Conservation (phyloP, 1,284 basidiomycete genomes). For the Amylostereum areolatum region DNA sequence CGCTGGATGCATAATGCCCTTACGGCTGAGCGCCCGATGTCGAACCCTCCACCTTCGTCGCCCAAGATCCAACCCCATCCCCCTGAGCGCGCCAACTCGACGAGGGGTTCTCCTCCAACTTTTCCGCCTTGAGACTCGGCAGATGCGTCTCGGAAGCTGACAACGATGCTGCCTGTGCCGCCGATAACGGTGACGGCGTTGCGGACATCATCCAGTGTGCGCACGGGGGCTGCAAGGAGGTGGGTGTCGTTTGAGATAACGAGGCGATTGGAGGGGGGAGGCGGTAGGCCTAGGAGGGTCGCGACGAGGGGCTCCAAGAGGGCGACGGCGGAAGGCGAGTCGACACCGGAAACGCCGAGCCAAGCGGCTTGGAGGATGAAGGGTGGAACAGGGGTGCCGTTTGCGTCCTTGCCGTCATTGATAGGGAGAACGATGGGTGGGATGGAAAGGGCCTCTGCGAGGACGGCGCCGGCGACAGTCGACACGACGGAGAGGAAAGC, state of each 20-base stretch:
- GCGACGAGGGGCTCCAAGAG: slow-evolving; percentile 48
- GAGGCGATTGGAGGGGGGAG: slow-evolving; percentile 37
- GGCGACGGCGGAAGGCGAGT: slow-evolving; percentile 55
- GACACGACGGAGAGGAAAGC: slow-evolving; percentile 44
- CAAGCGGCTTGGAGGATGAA: slow-evolving; percentile 60
- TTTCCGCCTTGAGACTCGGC: neutral
- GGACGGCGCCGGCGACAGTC: slow-evolving; percentile 45
- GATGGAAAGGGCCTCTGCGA: slow-evolving; percentile 33
- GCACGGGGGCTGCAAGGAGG: slow-evolving; percentile 67
- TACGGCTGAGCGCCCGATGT: slow-evolving; percentile 67
- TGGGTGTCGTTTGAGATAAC: slow-evolving; percentile 68
- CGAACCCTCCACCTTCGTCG: slow-evolving; percentile 74
- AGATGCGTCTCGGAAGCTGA: slow-evolving; percentile 45
- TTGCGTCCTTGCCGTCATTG: neutral
- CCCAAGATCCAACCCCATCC: slow-evolving; percentile 83
- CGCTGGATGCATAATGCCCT: slow-evolving; percentile 55
- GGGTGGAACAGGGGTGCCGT: slow-evolving; percentile 11
- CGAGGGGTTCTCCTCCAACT: slow-evolving; percentile 27
- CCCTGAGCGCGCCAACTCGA: slow-evolving; percentile 63
- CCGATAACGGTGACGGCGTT: slow-evolving; percentile 61
- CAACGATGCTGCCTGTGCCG: slow-evolving; percentile 68
- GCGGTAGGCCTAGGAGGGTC: slow-evolving; percentile 46
- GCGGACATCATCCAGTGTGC: slow-evolving; percentile 47
- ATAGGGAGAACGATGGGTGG: slow-evolving; percentile 17
- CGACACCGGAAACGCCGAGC: slow-evolving; percentile 75